These are phyloP conservation scores for Aurantiochytrium sp. DNA, from an alignment of 108 stramenopile species.

Conservation along the genomic window DNA sequence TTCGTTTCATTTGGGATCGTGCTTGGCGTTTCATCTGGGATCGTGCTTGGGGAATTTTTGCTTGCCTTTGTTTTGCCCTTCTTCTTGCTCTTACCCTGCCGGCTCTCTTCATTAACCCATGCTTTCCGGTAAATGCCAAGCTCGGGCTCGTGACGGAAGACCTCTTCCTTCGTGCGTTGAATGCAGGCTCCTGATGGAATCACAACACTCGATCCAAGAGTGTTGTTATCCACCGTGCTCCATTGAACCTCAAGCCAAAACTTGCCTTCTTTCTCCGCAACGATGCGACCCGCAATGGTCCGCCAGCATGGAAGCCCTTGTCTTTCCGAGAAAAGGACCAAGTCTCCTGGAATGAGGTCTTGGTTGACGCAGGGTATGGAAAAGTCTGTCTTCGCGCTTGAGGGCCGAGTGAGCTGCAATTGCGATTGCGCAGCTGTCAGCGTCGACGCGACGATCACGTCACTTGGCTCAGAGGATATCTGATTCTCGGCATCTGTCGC, in stretches of 20 bases:
- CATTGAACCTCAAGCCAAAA: not conserved
- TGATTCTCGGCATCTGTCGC: not conserved
- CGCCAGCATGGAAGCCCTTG: not conserved
- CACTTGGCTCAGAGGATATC: not conserved
- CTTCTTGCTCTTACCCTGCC: not conserved
- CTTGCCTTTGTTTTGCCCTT: not conserved
- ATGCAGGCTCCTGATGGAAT: not conserved
- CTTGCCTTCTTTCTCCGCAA: not conserved
- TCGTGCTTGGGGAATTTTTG: not conserved
- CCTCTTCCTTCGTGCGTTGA: not conserved
- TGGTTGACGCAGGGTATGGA: not conserved
- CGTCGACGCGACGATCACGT: not conserved
- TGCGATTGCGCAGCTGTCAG: not conserved
- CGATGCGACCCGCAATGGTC: not conserved
- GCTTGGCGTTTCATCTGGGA: too few relatives aligned
- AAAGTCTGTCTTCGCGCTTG: not conserved
- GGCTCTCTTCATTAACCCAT: not conserved
- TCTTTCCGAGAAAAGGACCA: not conserved
- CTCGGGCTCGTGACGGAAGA: not conserved
- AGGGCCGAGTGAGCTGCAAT: not conserved
- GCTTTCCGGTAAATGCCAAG: not conserved
- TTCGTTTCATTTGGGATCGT: too few relatives aligned
- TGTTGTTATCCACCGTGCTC: not conserved
- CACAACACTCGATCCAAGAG: not conserved
- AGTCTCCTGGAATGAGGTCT: not conserved